These are phyloP conservation scores for Chlorella sp. DNA, from an alignment of 139 green algal species.

Conservation along the genomic window DNA sequence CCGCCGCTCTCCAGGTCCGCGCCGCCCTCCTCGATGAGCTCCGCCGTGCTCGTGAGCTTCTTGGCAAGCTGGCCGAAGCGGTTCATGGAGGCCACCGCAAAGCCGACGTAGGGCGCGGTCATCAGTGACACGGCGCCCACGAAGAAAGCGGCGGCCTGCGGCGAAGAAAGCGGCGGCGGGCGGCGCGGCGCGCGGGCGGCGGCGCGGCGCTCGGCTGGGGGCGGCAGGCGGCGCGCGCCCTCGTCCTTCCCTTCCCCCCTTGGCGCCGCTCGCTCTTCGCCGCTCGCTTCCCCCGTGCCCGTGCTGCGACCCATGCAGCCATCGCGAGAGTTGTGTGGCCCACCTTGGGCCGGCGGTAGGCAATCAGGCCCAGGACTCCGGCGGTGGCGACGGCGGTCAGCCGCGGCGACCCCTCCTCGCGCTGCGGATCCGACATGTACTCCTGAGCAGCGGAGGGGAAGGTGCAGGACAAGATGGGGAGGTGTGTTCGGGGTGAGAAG, in stretches of 20 bases:
- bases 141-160: slow-evolving; percentile 19
- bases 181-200: no score
- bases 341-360: slow-evolving; percentile 25
- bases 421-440: neutral
- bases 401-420: neutral
- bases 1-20: no score
- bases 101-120: slow-evolving; percentile 20
- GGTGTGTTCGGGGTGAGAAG: neutral
- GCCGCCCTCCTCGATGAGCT: slow-evolving; percentile 1
- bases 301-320: no score
- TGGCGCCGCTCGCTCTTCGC: no score
- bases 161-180: no score
- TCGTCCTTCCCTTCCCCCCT: no score
- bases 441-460: neutral
- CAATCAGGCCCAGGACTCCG: slow-evolving; percentile 25
- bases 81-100: slow-evolving; percentile 21
- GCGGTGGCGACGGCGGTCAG: neutral
- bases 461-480: neutral
- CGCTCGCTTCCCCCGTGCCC: no score
- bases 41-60: slow-evolving; percentile 13
- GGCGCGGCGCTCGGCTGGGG: no score
- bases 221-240: no score
- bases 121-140: slow-evolving; percentile 3
- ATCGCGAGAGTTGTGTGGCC: no score
- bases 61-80: slow-evolving; percentile 23